Evolutionary conservation across 257 asterid genomes (phyloP).

Genomic region (Linaria vulgaris): DNA sequence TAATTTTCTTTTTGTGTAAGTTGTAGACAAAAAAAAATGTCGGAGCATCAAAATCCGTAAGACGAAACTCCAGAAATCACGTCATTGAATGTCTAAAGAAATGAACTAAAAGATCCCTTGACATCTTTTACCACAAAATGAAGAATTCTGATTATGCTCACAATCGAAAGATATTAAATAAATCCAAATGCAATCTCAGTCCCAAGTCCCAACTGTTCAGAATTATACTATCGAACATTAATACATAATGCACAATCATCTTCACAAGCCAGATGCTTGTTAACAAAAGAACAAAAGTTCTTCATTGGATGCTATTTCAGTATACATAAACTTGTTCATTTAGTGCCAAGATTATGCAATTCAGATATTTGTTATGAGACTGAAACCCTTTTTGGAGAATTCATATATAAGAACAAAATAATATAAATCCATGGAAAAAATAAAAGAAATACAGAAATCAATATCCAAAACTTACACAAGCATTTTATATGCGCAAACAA

Average conservation of each 20-base stretch:
- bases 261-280: conserved; percentile 9
- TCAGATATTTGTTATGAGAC: not conserved
- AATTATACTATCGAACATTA: not conserved
- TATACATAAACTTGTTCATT: conserved; percentile 8
- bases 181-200: conserved; percentile 11
- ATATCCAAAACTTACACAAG: too few relatives aligned
- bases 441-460: too few relatives aligned
- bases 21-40: conserved; percentile 13
- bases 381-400: conserved; percentile 16
- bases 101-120: not conserved
- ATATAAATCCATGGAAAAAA: too few relatives aligned
- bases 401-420: not conserved
- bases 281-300: not conserved
- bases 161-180: conserved; percentile 12
- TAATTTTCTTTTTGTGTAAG: conserved; percentile 19
- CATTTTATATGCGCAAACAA: too few relatives aligned
- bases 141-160: not conserved
- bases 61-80: conserved; percentile 11
- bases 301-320: not conserved
- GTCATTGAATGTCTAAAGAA: conserved; percentile 11
- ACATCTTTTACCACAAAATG: too few relatives aligned
- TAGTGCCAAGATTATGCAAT: conserved; percentile 11
- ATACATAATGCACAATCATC: conserved; percentile 11
- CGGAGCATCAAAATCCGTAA: conserved; percentile 3
- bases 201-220: not conserved